Conservation (phyloP, 306 rosid species). For the Gleditsia sinensis region DNA sequence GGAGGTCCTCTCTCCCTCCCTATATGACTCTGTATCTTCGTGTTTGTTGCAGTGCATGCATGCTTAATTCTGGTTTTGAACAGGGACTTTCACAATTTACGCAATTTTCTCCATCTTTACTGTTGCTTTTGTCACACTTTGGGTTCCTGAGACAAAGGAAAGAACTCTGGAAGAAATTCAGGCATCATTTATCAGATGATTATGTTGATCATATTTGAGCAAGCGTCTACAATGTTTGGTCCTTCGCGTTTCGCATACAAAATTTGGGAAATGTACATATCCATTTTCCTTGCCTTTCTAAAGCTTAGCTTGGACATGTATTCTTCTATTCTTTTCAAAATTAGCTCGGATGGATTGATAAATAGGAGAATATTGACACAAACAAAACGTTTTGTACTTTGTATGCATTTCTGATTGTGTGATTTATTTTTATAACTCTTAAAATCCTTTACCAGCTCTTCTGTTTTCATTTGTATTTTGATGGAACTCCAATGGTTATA, state of each 20-base stretch:
- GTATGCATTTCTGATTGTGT: not conserved
- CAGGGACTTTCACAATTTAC: conserved; percentile 77
- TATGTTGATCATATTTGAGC: no score
- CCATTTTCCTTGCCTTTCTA: not conserved
- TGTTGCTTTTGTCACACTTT: conserved; percentile 45
- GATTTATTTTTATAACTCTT: no score
- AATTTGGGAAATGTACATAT: not conserved
- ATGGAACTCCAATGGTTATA: not conserved
- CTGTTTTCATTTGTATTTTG: not conserved
- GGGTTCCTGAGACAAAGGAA: conserved; percentile 83
- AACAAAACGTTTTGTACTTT: not conserved
- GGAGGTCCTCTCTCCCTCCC: conserved; percentile 47
- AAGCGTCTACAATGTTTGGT: no score
- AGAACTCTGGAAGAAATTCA: conserved; percentile 79
- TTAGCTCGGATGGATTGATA: not conserved
- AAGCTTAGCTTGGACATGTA: not conserved
- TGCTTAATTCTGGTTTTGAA: not conserved
- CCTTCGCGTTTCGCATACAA: not conserved
- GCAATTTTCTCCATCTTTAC: conserved; percentile 49
- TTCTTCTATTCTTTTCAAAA: not conserved
- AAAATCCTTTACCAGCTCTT: not conserved
- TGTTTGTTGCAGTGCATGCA: not conserved
- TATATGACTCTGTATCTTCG: not conserved
- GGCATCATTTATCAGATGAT: conserved; percentile 54
- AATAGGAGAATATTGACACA: not conserved